These are phyloP conservation scores for Chlamydomonas incerta DNA, from an alignment of 139 green algal genomes.

Conservation along the genomic window DNA sequence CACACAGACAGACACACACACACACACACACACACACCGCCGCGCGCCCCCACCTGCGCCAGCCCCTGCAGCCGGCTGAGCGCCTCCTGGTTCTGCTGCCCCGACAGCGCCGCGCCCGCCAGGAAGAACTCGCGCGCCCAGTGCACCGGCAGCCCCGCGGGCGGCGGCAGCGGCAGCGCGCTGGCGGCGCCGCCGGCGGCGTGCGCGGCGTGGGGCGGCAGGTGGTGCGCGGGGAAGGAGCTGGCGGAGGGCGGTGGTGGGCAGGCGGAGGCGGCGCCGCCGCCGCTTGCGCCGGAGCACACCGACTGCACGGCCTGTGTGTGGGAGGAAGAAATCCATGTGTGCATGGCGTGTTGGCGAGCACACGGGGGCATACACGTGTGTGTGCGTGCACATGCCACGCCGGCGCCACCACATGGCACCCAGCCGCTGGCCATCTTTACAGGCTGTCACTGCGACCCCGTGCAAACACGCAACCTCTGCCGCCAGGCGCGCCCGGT, in stretches of 20 bases:
- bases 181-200: slow-evolving; percentile 65
- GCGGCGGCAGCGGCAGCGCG: slow-evolving; percentile 16
- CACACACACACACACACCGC: too few relatives aligned
- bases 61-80: slow-evolving; percentile 76
- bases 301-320: slow-evolving; percentile 30
- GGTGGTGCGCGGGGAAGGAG: neutral
- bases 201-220: neutral
- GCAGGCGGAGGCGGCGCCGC: neutral
- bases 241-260: neutral
- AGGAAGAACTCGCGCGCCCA: slow-evolving; percentile 87
- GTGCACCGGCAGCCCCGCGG: slow-evolving; percentile 71
- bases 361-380: too few relatives aligned
- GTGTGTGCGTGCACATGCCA: too few relatives aligned
- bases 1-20: too few relatives aligned
- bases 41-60: slow-evolving; percentile 36
- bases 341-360: neutral
- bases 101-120: slow-evolving; percentile 74
- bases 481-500: too few relatives aligned
- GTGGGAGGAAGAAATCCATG: too few relatives aligned
- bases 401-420: too few relatives aligned
- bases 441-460: too few relatives aligned
- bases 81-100: slow-evolving; percentile 87
- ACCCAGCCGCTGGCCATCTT: too few relatives aligned
- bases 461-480: too few relatives aligned
- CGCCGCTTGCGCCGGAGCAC: neutral